Evolutionary conservation across 192 early-diverging fungal species (phyloP).

Genomic region (Coemansia sp.): DNA sequence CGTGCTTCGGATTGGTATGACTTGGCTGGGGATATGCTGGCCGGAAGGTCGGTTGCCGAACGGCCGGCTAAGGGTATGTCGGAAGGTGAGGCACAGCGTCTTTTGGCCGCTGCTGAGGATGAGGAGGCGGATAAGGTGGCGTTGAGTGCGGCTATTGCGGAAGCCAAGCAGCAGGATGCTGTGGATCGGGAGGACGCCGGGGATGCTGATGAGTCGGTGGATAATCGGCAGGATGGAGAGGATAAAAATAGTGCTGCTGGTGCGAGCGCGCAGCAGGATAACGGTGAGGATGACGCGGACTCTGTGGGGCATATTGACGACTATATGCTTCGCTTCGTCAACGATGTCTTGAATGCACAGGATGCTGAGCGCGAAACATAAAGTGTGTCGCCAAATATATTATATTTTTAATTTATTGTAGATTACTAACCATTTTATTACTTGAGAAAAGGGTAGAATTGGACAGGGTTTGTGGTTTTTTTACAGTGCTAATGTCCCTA

Average conservation of each 20-base stretch:
- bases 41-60: constrained; percentile 4
- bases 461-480: too few species aligned
- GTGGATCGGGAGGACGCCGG: constrained; percentile 25
- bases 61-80: constrained; percentile 1
- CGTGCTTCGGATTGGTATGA: constrained; percentile 44
- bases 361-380: neutral
- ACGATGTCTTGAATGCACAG: neutral
- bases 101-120: constrained; percentile 27
- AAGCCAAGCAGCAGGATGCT: constrained; percentile 41
- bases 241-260: too few species aligned
- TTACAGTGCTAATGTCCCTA: too few species aligned
- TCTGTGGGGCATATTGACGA: constrained; percentile 71
- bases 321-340: constrained; percentile 65
- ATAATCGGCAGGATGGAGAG: too few species aligned
- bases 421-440: neutral
- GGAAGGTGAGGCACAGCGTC: constrained; percentile 18
- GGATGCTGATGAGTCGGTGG: neutral
- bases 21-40: constrained; percentile 28
- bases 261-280: constrained; percentile 3
- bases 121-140: constrained; percentile 39
- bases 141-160: constrained; percentile 25
- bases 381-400: neutral
- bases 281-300: constrained; percentile 29
- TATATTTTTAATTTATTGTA: constrained; percentile 1
- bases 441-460: constrained; percentile 16